Conservation (phyloP, 352 stramenopile genomes). For the Phytopythium oedochilum region DNA sequence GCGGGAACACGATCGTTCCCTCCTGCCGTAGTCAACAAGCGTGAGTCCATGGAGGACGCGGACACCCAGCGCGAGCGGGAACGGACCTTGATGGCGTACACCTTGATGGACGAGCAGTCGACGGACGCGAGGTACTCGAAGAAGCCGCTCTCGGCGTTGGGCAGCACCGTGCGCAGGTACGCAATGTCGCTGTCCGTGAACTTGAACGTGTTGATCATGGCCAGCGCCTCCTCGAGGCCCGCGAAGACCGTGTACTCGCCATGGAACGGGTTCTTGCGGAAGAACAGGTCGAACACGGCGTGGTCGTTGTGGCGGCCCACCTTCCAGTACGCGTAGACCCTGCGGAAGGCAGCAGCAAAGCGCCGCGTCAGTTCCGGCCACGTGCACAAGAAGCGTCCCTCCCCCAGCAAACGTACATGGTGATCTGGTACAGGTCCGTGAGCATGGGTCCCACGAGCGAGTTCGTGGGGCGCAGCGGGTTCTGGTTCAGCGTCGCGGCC, state of each 20-base stretch:
- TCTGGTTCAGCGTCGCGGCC: slow-evolving; percentile 19
- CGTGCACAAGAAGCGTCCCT: neutral
- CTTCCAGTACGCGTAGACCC: slow-evolving; percentile 99
- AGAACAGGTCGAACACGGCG: slow-evolving; percentile 97
- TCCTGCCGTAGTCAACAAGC: slow-evolving; percentile 60
- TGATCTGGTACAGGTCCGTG: slow-evolving; percentile 98
- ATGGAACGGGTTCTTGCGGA: slow-evolving; percentile 99
- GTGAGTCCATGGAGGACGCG: neutral
- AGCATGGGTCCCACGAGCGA: slow-evolving; percentile 94
- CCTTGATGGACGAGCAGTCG: slow-evolving; percentile 91
- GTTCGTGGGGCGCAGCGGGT: slow-evolving; percentile 84
- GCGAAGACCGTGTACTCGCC: slow-evolving; percentile 96
- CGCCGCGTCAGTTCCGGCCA: too few relatives aligned
- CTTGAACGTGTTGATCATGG: slow-evolving; percentile 92
- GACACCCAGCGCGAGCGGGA: neutral
- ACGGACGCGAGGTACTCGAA: slow-evolving; percentile 94
- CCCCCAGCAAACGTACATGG: slow-evolving; percentile 50
- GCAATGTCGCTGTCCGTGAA: slow-evolving; percentile 93
- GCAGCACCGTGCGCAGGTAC: slow-evolving; percentile 89
- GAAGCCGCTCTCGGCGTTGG: slow-evolving; percentile 91
- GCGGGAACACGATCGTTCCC: slow-evolving; percentile 96
- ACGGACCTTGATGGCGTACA: slow-evolving; percentile 88
- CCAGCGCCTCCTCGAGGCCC: slow-evolving; percentile 89
- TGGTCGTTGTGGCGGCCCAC: slow-evolving; percentile 91
- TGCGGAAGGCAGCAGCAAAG: slow-evolving; percentile 50